These are phyloP conservation scores for Beauveria sp. DNA, from an alignment of 2,329 filamentous ascomycete genomes.

Conservation along the genomic window DNA sequence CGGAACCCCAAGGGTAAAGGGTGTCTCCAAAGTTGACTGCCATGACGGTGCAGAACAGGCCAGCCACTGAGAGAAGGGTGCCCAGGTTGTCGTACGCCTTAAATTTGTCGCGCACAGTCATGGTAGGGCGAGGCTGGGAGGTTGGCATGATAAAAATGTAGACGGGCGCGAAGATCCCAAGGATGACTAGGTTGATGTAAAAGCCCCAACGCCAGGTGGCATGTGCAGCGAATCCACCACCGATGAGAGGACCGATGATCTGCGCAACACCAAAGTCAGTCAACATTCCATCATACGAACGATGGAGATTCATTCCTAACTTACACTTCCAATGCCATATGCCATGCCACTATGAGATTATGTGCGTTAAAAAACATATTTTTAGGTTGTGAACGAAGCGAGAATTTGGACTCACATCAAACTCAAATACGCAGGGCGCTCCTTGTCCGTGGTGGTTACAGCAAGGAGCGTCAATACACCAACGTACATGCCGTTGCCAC, in stretches of 20 bases:
- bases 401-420: neutral
- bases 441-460: constrained; percentile 17
- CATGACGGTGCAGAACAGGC: constrained; percentile 34
- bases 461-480: constrained; percentile 21
- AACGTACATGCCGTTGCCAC: constrained; percentile 32
- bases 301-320: too few species aligned
- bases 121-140: constrained; percentile 14
- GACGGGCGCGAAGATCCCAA: constrained; percentile 13
- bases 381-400: too few species aligned
- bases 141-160: constrained; percentile 22
- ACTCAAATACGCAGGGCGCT: constrained; percentile 19
- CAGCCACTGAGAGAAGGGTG: constrained; percentile 31
- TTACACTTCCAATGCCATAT: too few species aligned
- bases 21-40: constrained; percentile 39
- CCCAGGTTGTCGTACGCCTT: constrained; percentile 35
- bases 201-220: constrained; percentile 33
- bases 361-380: too few species aligned
- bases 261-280: too few species aligned
- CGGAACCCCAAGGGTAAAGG: constrained; percentile 35
- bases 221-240: constrained; percentile 31
- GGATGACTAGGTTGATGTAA: constrained; percentile 42
- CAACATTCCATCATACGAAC: too few species aligned
- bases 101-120: constrained; percentile 17
- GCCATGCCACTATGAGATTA: too few species aligned
- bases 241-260: constrained; percentile 39